Percentiles rank a stretch among this genome's conserved stretches.
Conservation (phyloP, 2,329 filamentous ascomycete genomes). For the Stagonosporopsis tanaceti region DNA sequence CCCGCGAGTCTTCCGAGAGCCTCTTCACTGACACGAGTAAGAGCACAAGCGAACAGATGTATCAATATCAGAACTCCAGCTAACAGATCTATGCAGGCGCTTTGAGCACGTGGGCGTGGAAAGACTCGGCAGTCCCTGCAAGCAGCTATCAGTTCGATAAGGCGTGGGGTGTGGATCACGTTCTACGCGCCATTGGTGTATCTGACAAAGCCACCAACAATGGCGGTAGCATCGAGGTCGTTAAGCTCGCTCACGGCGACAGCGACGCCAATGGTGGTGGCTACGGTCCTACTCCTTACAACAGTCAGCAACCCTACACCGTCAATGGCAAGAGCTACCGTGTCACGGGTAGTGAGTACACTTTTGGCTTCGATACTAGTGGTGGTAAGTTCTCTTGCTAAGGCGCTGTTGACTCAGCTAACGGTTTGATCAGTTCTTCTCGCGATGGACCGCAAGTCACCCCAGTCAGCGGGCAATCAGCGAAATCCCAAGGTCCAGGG, state of each 20-base stretch:
- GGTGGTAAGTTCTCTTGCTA: not conserved
- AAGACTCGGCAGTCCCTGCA: not conserved
- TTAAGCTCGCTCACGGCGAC: slow-evolving; percentile 10
- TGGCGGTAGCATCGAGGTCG: slow-evolving; percentile 9
- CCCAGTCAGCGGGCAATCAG: slow-evolving; percentile 10
- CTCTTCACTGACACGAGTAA: not conserved
- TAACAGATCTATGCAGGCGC: not conserved
- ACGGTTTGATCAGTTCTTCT: not conserved
- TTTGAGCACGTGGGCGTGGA: slow-evolving; percentile 4
- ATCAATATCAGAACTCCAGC: too few relatives aligned
- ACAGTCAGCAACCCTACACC: slow-evolving; percentile 6
- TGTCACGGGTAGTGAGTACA: slow-evolving; percentile 15
- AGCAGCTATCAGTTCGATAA: slow-evolving; percentile 1
- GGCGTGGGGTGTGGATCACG: slow-evolving; percentile 6
- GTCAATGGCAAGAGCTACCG: not conserved
- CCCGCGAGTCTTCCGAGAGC: slow-evolving; percentile 8
- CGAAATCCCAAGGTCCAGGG: slow-evolving; percentile 14
- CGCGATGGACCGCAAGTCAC: slow-evolving; percentile 17
- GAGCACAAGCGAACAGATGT: not conserved
- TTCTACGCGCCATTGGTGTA: slow-evolving; percentile 7
- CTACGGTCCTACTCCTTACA: slow-evolving; percentile 2
- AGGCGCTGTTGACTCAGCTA: not conserved
- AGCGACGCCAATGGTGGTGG: slow-evolving; percentile 1
- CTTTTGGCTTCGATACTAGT: slow-evolving; percentile 11
- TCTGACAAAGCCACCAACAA: slow-evolving; percentile 10